Evolutionary conservation across 768 basidiomycete genomes (phyloP).

Genomic region (Rubroboletus satanas): DNA sequence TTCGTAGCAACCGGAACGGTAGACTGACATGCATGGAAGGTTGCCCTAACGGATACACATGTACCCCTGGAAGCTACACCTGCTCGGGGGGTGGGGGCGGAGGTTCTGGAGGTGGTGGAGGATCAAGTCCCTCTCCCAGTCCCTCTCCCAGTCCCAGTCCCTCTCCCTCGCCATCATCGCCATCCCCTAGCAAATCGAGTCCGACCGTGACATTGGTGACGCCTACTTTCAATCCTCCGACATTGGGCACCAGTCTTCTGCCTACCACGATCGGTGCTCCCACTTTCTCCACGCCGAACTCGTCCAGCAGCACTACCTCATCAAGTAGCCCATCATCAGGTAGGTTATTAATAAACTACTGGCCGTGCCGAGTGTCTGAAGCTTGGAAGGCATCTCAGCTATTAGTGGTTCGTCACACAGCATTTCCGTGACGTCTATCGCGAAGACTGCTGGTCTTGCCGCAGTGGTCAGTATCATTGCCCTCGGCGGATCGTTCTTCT

Average conservation of each 20-base stretch:
- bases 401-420: slow-evolving; percentile 7
- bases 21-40: slow-evolving; percentile 13
- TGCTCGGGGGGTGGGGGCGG: slow-evolving; percentile 7
- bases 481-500: neutral
- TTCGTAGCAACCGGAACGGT: neutral
- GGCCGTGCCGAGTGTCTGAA: neutral
- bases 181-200: neutral
- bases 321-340: neutral
- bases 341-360: neutral
- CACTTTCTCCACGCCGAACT: neutral
- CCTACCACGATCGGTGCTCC: neutral
- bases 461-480: slow-evolving; percentile 3
- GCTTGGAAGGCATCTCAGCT: neutral
- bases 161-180: neutral
- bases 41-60: slow-evolving; percentile 14
- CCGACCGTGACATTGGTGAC: neutral
- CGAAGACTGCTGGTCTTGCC: slow-evolving; percentile 5
- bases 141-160: neutral
- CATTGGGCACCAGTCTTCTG: neutral
- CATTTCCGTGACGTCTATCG: neutral
- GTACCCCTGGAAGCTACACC: slow-evolving; percentile 1
- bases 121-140: neutral
- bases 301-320: neutral
- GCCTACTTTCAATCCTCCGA: neutral
- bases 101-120: neutral